Evolutionary conservation across 2,329 filamentous ascomycete species (phyloP).

Genomic region (Endoconidiophora polonica): DNA sequence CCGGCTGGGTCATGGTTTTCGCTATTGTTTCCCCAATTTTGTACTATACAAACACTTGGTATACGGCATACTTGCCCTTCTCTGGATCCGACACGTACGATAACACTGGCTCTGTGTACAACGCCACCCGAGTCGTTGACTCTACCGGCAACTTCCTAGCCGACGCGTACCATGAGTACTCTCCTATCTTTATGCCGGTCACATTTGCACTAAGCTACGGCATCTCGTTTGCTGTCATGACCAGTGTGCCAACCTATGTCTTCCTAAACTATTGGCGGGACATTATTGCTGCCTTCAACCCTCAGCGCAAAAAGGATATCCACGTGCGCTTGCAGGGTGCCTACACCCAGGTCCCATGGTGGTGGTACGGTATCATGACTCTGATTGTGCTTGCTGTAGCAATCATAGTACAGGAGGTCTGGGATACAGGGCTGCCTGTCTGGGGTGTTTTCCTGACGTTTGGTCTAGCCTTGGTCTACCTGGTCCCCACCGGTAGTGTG

Average conservation of each 20-base stretch:
- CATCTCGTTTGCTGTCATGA: conserved; percentile 38
- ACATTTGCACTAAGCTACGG: conserved; percentile 39
- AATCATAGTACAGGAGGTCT: conserved; percentile 21
- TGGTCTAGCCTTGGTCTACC: conserved; percentile 23
- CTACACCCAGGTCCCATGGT: conserved; percentile 37
- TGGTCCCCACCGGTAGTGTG: conserved; percentile 28
- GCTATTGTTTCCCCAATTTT: conserved; percentile 42
- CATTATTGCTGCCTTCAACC: conserved; percentile 22
- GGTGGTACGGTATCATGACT: conserved; percentile 36
- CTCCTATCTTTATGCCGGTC: conserved; percentile 34
- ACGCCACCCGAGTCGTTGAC: conserved; percentile 41
- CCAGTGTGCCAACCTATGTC: conserved; percentile 35
- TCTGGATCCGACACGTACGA: conserved; percentile 39
- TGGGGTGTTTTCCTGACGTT: conserved; percentile 26
- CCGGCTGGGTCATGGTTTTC: conserved; percentile 32
- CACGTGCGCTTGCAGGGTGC: conserved; percentile 38
- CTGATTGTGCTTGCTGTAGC: conserved; percentile 30
- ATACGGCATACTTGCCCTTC: conserved; percentile 43
- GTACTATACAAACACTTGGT: conserved; percentile 39
- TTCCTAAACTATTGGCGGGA: conserved; percentile 35
- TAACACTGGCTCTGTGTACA: conserved; percentile 43
- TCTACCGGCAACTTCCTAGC: conserved; percentile 38
- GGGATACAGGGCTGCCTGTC: conserved; percentile 26
- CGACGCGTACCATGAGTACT: conserved; percentile 44
- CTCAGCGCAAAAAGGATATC: conserved; percentile 24